These are phyloP conservation scores for Podospora australis DNA, from an alignment of 495 filamentous ascomycete species.

Conservation along the genomic window DNA sequence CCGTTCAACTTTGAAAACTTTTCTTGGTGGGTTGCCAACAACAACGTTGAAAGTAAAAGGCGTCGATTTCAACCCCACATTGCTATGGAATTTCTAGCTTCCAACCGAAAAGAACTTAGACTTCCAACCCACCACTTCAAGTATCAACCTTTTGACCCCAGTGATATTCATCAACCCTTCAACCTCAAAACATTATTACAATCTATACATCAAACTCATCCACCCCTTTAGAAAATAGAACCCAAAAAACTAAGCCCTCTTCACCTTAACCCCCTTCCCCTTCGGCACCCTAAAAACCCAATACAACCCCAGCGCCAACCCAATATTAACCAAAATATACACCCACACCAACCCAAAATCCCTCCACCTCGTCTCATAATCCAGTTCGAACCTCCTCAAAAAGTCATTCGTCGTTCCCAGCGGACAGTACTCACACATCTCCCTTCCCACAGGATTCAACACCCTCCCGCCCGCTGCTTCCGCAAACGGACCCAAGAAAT, in stretches of 20 bases:
- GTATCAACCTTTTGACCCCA: no score
- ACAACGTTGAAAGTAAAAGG: no score
- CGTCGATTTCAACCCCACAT: no score
- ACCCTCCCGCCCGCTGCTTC: background rate
- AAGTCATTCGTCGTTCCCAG: constrained; percentile 38
- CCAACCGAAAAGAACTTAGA: no score
- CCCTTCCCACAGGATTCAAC: background rate
- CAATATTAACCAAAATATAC: constrained; percentile 45
- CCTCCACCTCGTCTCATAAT: constrained; percentile 39
- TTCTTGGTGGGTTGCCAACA: no score
- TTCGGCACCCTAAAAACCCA: constrained; percentile 41
- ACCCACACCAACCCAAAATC: constrained; percentile 45
- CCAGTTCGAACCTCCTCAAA: constrained; percentile 33
- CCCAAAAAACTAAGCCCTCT: background rate
- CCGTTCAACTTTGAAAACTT: no score
- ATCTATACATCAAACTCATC: background rate
- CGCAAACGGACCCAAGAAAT: background rate
- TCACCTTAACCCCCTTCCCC: background rate
- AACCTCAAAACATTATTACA: no score
- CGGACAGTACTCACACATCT: constrained; percentile 40
- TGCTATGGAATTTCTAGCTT: no score
- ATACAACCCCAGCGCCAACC: constrained; percentile 40
- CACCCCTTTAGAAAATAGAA: background rate
- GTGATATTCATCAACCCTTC: no score
- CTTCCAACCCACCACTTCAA: no score